A percentile compares a stretch with the other conserved stretches of the same genome.
These are phyloP conservation scores for Lenwebbia sp. DNA, from an alignment of 345 rosid species.

Conservation along the genomic window DNA sequence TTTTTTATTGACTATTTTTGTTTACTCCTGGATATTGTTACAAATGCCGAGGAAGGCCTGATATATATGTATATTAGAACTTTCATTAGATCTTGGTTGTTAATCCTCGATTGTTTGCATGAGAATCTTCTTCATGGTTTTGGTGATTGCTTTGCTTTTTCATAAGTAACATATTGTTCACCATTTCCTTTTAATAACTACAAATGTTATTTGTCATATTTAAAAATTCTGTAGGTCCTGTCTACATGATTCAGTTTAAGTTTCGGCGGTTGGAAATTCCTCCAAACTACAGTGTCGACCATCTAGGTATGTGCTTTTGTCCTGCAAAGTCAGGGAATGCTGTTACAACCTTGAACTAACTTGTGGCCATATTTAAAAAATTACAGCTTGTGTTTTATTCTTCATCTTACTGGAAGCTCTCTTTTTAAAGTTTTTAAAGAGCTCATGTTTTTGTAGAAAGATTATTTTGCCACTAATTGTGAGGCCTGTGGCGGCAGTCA, in stretches of 20 bases:
- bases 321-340: background rate
- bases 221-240: conserved; percentile 39
- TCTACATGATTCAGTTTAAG: conserved; percentile 81
- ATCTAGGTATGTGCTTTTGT: conserved; percentile 48
- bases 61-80: background rate
- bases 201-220: background rate
- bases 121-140: background rate
- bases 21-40: background rate
- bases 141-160: background rate
- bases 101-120: background rate
- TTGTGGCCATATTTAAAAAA: background rate
- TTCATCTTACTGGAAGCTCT: background rate
- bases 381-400: background rate
- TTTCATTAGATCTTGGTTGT: background rate
- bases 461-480: background rate
- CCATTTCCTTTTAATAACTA: background rate
- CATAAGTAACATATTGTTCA: background rate
- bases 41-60: background rate
- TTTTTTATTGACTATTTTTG: background rate
- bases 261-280: conserved; percentile 94
- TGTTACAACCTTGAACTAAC: background rate
- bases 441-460: background rate
- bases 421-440: background rate
- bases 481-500: background rate
- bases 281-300: conserved; percentile 61